phyloP scores from a whole-genome alignment of 2,329 filamentous ascomycete species.

The Calycina marina region DNA sequence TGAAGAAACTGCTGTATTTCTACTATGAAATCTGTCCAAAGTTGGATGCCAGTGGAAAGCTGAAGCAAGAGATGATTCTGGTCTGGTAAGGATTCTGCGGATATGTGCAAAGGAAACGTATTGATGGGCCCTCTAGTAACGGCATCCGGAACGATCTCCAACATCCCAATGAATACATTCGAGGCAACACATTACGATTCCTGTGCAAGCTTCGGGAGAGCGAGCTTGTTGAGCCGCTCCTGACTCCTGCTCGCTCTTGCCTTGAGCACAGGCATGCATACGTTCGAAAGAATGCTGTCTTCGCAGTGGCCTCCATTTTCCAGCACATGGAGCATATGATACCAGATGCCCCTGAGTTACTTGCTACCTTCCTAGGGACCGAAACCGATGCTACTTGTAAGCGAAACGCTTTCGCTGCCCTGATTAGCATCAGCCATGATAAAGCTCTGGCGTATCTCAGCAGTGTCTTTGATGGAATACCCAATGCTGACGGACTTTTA shows the following conservation, averaged over 20 bases:
- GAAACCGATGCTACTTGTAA: constrained; percentile 95
- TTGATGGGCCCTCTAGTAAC: constrained; percentile 46
- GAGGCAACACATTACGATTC: constrained; percentile 95
- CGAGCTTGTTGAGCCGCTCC: constrained; percentile 88
- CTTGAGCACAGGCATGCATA: constrained; percentile 95
- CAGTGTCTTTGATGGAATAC: constrained; percentile 80
- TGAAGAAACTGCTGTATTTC: constrained; percentile 98
- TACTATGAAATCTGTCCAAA: constrained; percentile 99
- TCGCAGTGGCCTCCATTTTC: constrained; percentile 84
- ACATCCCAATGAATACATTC: constrained; percentile 95
- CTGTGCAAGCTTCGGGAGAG: constrained; percentile 91
- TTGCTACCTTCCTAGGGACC: constrained; percentile 74
- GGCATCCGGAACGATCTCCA: constrained; percentile 96
- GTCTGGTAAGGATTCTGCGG: constrained; percentile 59
- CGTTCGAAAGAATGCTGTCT: constrained; percentile 95
- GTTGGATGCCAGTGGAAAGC: constrained; percentile 77
- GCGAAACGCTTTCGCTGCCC: constrained; percentile 88
- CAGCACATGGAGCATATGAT: constrained; percentile 83
- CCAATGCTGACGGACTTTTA: constrained; percentile 85
- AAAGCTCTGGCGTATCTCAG: constrained; percentile 81
- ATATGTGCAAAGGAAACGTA: constrained; percentile 2
- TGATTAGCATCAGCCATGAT: constrained; percentile 84
- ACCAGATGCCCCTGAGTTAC: constrained; percentile 85
- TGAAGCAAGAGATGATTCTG: constrained; percentile 99
- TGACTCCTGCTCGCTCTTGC: constrained; percentile 82